Evolutionary conservation across 163 green algal genomes (phyloP).

Genomic region (Chloromonas sp.): DNA sequence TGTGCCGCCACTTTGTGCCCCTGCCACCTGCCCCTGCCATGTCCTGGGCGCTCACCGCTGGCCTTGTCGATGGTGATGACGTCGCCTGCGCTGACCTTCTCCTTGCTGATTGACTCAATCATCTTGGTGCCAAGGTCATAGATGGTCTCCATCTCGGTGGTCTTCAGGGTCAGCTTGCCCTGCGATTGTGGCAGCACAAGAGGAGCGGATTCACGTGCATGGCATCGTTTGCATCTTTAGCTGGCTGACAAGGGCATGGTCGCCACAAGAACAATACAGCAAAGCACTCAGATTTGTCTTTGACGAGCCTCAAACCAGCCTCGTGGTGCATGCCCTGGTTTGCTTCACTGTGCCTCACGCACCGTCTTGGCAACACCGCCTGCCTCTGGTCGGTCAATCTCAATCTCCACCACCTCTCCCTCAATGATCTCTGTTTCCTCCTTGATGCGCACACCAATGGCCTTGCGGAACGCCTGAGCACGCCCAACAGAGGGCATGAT

Average conservation of each 20-base stretch:
- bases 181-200: constrained; percentile 1
- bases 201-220: too few species aligned
- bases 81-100: constrained; percentile 90
- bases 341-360: neutral
- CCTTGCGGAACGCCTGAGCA: constrained; percentile 92
- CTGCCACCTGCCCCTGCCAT: neutral
- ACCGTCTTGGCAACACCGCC: constrained; percentile 84
- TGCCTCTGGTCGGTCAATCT: constrained; percentile 90
- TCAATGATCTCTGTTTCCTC: constrained; percentile 99
- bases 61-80: constrained; percentile 97
- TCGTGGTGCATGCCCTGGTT: too few species aligned
- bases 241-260: too few species aligned
- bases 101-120: constrained; percentile 84
- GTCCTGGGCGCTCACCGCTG: constrained; percentile 38
- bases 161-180: constrained; percentile 93
- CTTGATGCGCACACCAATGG: constrained; percentile 97
- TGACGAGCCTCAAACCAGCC: too few species aligned
- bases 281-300: too few species aligned
- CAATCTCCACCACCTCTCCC: constrained; percentile 97
- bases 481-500: neutral
- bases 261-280: too few species aligned
- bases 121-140: constrained; percentile 97
- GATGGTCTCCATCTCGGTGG: constrained; percentile 99
- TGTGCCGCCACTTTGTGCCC: too few species aligned
- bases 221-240: too few species aligned